Evolutionary conservation across 2,329 filamentous ascomycete species (phyloP).

Genomic region (Arthrobotrys megalospora): DNA sequence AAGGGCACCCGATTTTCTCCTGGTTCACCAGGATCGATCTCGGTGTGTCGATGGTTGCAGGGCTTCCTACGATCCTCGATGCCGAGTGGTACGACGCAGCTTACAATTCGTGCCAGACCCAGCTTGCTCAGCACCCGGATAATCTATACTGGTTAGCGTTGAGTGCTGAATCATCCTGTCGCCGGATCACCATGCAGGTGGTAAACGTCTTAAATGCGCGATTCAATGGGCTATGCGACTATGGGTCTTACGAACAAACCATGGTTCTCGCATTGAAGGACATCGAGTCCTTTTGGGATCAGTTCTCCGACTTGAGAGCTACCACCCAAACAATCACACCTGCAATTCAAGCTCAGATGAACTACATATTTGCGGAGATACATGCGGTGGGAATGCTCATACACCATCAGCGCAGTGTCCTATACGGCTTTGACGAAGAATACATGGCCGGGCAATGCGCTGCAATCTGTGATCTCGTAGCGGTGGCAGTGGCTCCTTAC

Average conservation of each 20-base stretch:
- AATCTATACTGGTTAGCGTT: slow-evolving; percentile 78
- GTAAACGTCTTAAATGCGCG: slow-evolving; percentile 81
- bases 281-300: slow-evolving; percentile 61
- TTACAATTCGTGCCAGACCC: slow-evolving; percentile 75
- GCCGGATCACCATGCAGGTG: slow-evolving; percentile 84
- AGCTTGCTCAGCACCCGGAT: slow-evolving; percentile 74
- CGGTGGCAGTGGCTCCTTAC: slow-evolving; percentile 74
- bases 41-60: slow-evolving; percentile 85
- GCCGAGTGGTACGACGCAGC: slow-evolving; percentile 82
- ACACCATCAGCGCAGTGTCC: slow-evolving; percentile 68
- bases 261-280: slow-evolving; percentile 73
- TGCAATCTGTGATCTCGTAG: slow-evolving; percentile 82
- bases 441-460: slow-evolving; percentile 75
- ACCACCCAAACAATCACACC: slow-evolving; percentile 71
- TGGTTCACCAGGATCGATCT: slow-evolving; percentile 95
- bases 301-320: slow-evolving; percentile 69
- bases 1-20: slow-evolving; percentile 80
- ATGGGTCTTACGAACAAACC: slow-evolving; percentile 75
- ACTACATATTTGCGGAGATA: slow-evolving; percentile 53
- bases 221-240: slow-evolving; percentile 74
- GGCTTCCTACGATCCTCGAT: slow-evolving; percentile 80
- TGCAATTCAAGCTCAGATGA: slow-evolving; percentile 16
- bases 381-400: slow-evolving; percentile 55
- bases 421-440: slow-evolving; percentile 57
- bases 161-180: slow-evolving; percentile 76